Conservation (phyloP, 164 flowering plant species). For the Berberis thunbergii region DNA sequence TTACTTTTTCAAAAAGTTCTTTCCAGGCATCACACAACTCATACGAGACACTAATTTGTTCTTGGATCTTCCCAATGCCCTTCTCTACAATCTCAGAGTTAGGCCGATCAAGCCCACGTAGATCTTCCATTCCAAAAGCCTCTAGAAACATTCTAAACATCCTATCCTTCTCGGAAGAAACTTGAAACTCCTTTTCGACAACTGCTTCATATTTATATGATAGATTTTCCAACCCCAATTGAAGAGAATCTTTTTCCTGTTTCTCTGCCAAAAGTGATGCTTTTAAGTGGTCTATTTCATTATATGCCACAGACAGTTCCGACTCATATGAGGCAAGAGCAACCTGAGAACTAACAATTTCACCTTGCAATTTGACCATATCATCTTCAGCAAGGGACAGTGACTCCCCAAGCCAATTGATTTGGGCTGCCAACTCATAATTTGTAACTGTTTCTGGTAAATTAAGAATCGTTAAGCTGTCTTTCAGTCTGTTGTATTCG, state of each 20-base stretch:
- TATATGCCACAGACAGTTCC: constrained; percentile 23
- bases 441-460: constrained; percentile 48
- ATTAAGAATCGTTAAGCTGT: constrained; percentile 32
- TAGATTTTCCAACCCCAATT: constrained; percentile 42
- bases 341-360: constrained; percentile 19
- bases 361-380: constrained; percentile 31
- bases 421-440: constrained; percentile 33
- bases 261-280: constrained; percentile 42
- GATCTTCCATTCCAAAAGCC: constrained; percentile 38
- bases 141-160: not conserved
- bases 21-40: constrained; percentile 23
- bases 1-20: constrained; percentile 42
- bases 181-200: constrained; percentile 28
- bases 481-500: constrained; percentile 38
- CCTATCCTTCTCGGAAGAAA: constrained; percentile 31
- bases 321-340: constrained; percentile 15
- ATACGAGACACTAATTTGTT: constrained; percentile 19
- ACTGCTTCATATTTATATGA: constrained; percentile 31
- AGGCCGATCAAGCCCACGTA: constrained; percentile 18
- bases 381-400: constrained; percentile 40
- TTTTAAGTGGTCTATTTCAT: constrained; percentile 43
- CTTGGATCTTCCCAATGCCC: constrained; percentile 49
- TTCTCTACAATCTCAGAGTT: constrained; percentile 33
- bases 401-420: constrained; percentile 60
- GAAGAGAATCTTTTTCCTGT: constrained; percentile 52